Evolutionary conservation across 2,329 filamentous ascomycete genomes (phyloP).

Genomic region (Hymenoscyphus albidus): DNA sequence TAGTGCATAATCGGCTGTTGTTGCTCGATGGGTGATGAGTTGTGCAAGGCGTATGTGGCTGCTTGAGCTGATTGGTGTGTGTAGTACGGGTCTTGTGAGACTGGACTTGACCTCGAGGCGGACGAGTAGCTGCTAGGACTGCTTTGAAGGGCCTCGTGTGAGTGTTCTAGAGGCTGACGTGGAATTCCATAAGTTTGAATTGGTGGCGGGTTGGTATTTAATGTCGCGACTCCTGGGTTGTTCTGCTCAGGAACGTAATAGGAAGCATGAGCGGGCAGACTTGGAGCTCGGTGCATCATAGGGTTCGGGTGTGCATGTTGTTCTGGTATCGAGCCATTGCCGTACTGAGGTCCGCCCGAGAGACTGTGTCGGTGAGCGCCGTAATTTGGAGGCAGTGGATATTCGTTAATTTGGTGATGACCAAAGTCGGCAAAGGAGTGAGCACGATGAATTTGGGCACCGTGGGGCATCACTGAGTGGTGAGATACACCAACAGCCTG

Average conservation of each 20-base stretch:
- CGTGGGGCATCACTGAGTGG: constrained; percentile 33
- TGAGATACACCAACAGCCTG: constrained; percentile 40
- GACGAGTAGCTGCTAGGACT: constrained; percentile 58
- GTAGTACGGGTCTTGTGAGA: constrained; percentile 53
- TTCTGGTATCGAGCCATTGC: constrained; percentile 40
- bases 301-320: constrained; percentile 39
- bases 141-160: constrained; percentile 49
- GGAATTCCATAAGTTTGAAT: constrained; percentile 44
- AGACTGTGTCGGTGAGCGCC: constrained; percentile 45
- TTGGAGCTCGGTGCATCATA: constrained; percentile 36
- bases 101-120: constrained; percentile 50
- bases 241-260: constrained; percentile 57
- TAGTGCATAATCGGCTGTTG: constrained; percentile 38
- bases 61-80: constrained; percentile 50
- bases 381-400: constrained; percentile 37
- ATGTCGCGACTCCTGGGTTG: constrained; percentile 59
- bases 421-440: constrained; percentile 53
- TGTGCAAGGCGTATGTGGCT: constrained; percentile 47
- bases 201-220: constrained; percentile 51
- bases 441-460: constrained; percentile 43
- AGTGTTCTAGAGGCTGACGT: constrained; percentile 40
- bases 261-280: constrained; percentile 31
- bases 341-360: constrained; percentile 43
- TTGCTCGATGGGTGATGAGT: constrained; percentile 46
- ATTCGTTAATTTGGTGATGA: constrained; percentile 41